phyloP scores from a whole-genome alignment of 2,329 filamentous ascomycete species.

The Colletotrichum cereale region DNA sequence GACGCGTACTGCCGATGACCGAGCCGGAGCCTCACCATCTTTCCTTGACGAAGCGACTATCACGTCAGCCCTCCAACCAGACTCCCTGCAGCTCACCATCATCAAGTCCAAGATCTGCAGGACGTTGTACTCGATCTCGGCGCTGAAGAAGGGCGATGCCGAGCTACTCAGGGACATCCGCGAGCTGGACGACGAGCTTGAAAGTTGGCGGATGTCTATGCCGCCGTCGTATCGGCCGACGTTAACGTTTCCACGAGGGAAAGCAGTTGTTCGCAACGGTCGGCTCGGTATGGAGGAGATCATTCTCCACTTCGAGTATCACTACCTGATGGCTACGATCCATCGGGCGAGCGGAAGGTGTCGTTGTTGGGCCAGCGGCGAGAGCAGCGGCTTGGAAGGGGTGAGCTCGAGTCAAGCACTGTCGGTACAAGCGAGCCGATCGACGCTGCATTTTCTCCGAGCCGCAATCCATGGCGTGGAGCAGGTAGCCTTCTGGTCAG shows the following conservation, averaged over 20 bases:
- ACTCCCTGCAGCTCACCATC: conserved; percentile 62
- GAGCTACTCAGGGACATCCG: conserved; percentile 67
- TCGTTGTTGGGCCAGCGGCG: conserved; percentile 53
- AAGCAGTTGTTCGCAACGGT: conserved; percentile 41
- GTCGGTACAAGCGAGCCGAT: conserved; percentile 67
- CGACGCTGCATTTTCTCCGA: conserved; percentile 63
- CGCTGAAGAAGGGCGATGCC: conserved; percentile 63
- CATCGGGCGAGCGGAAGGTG: conserved; percentile 68
- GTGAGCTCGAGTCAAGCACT: conserved; percentile 66
- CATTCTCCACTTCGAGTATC: conserved; percentile 66
- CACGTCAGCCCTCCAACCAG: conserved; percentile 52
- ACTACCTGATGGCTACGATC: conserved; percentile 66
- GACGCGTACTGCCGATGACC: conserved; percentile 41
- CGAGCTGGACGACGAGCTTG: conserved; percentile 68
- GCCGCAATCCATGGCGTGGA: conserved; percentile 57
- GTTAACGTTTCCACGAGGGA: conserved; percentile 56
- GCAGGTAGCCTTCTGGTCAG: conserved; percentile 64
- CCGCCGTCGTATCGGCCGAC: conserved; percentile 59
- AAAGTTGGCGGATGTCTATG: conserved; percentile 65
- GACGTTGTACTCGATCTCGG: conserved; percentile 62
- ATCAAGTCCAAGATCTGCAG: conserved; percentile 65
- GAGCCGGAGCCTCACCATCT: conserved; percentile 32
- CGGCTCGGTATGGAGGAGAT: conserved; percentile 61
- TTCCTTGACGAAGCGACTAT: conserved; percentile 30
- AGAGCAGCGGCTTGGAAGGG: conserved; percentile 46